Evolutionary conservation across 768 basidiomycete genomes (phyloP), one percentile per base, ranked within the genome.

Genomic region (Tulasnella sp.): DNA sequence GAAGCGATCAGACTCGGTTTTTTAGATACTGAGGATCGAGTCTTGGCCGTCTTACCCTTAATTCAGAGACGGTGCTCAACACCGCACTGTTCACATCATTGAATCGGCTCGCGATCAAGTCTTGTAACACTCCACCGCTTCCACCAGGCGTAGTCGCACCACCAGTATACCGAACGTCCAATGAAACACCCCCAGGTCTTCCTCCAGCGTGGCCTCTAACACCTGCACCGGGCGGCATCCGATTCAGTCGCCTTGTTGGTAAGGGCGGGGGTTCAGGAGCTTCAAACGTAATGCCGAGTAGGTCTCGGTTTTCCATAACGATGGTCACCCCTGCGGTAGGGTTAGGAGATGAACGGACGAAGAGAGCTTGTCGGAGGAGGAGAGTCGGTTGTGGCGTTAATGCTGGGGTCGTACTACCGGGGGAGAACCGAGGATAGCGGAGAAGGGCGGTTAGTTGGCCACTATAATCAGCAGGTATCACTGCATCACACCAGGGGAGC

Each of bases 381-480:
- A 95, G 75, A 47, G 76, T 75, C 21, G 82, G 75, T 61, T 84
- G 86, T 73, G 68, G 67, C 19, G 66, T 65, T 21, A 68, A 60
- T 38, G 73, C 63, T n/a, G 10, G 68, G 63, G 45, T 61, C 61
- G 59, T 70, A 56, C 38, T 67, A 61, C 67, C 59, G 26, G 67
- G 54, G 1, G 77, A 72, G 11, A 78, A 76, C 3, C 81, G 71
- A 13, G 95, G 91, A 71, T 97, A 98, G 56, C 88, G 88, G 38
- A 99, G 74, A 19, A 98, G 78, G 58, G 78, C 75, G 23, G 90
- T 91, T 26, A 99, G 75, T 66, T 96, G 86, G 1, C 77, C 79
- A 58, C 84, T 89, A 70, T 95, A 95, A 70, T 95, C 93, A 11
- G 85, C 80, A 7, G 86, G 79, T 61, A 94, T 83, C 44, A 97